phyloP scores from a whole-genome alignment of 2,329 filamentous ascomycete genomes.

The Neopestalotiopsis sp. region DNA sequence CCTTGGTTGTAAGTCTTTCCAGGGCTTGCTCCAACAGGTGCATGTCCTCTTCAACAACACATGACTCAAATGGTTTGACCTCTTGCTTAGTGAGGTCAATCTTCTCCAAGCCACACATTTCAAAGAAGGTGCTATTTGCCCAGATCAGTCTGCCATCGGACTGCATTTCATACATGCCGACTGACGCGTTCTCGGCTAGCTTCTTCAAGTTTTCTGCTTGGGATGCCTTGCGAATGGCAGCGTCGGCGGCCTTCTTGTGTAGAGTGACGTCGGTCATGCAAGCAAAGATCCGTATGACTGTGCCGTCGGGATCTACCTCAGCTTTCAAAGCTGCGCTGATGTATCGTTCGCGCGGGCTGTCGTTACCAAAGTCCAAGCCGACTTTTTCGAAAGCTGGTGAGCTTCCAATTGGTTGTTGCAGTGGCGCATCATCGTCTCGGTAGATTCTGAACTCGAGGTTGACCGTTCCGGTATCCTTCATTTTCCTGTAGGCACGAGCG shows the following conservation, averaged over 20 bases:
- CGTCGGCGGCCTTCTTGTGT: slow-evolving; percentile 54
- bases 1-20: slow-evolving; percentile 44
- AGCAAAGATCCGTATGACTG: slow-evolving; percentile 50
- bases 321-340: slow-evolving; percentile 54
- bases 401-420: slow-evolving; percentile 35
- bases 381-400: slow-evolving; percentile 44
- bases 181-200: slow-evolving; percentile 59
- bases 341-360: slow-evolving; percentile 43
- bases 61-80: slow-evolving; percentile 51
- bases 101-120: slow-evolving; percentile 55
- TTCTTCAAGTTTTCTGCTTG: slow-evolving; percentile 59
- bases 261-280: slow-evolving; percentile 58
- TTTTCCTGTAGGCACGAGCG: slow-evolving; percentile 46
- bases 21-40: slow-evolving; percentile 46
- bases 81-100: slow-evolving; percentile 43
- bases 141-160: slow-evolving; percentile 54
- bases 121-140: slow-evolving; percentile 60
- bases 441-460: slow-evolving; percentile 55
- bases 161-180: slow-evolving; percentile 61
- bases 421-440: slow-evolving; percentile 28
- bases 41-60: slow-evolving; percentile 52
- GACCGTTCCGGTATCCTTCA: slow-evolving; percentile 43
- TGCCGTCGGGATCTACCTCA: slow-evolving; percentile 49
- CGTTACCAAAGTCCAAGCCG: slow-evolving; percentile 39
- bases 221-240: slow-evolving; percentile 54